phyloP scores from a whole-genome alignment of 2,329 filamentous ascomycete species.

The Aspergillus ustus region DNA sequence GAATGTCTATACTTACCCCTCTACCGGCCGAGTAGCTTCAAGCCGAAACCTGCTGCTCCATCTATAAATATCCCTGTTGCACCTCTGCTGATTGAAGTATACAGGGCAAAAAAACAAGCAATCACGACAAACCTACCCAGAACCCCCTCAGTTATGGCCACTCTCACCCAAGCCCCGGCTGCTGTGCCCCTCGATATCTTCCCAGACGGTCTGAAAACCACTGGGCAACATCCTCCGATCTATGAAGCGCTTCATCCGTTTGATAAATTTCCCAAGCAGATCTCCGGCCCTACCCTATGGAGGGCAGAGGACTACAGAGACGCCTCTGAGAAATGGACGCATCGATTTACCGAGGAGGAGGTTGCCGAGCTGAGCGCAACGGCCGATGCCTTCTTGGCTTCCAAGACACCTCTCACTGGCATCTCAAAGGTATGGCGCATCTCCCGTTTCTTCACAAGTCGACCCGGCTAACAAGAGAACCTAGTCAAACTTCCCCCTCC shows the following conservation, averaged over 20 bases:
- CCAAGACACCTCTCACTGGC: slow-evolving; percentile 69
- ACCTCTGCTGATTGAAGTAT: background rate
- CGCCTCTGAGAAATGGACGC: slow-evolving; percentile 72
- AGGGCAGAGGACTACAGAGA: slow-evolving; percentile 65
- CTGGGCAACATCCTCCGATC: slow-evolving; percentile 73
- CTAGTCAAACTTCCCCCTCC: slow-evolving; percentile 57
- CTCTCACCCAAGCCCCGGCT: slow-evolving; percentile 2
- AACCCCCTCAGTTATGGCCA: slow-evolving; percentile 2
- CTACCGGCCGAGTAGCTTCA: slow-evolving; percentile 15
- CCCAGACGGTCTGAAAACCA: slow-evolving; percentile 69
- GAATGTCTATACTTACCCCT: slow-evolving; percentile 1
- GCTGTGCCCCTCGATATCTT: slow-evolving; percentile 48
- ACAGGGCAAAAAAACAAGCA: background rate
- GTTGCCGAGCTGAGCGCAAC: slow-evolving; percentile 68
- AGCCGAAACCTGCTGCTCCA: slow-evolving; percentile 32
- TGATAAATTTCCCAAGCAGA: slow-evolving; percentile 71
- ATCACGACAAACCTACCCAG: background rate
- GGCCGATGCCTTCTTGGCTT: slow-evolving; percentile 70
- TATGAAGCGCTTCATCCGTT: slow-evolving; percentile 69
- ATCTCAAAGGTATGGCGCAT: slow-evolving; percentile 64
- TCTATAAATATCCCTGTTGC: slow-evolving; percentile 31
- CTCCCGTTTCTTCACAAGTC: background rate
- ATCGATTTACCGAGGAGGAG: slow-evolving; percentile 69
- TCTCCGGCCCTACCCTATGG: slow-evolving; percentile 76
- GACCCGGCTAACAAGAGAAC: slow-evolving; percentile 3